Conservation (phyloP, 768 basidiomycete genomes). For the Pulveroboletus sp. region DNA sequence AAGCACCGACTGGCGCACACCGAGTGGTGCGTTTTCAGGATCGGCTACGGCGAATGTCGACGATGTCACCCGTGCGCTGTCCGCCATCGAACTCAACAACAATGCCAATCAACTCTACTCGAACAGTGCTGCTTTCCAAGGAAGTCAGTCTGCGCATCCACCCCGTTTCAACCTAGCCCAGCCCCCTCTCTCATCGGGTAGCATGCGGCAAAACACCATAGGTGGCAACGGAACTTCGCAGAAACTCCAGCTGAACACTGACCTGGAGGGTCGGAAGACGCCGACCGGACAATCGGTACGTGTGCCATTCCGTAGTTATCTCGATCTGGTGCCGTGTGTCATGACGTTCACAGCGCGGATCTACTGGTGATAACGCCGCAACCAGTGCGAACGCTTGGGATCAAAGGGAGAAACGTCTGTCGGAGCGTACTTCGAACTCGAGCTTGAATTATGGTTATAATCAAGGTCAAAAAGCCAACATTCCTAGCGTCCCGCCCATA, state of each 20-base stretch:
- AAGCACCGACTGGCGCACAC: conserved; percentile 55
- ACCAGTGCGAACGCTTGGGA: conserved; percentile 53
- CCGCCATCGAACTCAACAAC: conserved; percentile 57
- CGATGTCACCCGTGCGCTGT: conserved; percentile 72
- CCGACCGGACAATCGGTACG: conserved; percentile 51
- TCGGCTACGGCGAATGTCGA: conserved; percentile 46
- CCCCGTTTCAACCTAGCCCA: conserved; percentile 61
- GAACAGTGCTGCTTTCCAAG: conserved; percentile 32
- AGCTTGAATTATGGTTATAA: conserved; percentile 64
- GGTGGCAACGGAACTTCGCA: conserved; percentile 37
- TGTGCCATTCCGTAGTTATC: conserved; percentile 39
- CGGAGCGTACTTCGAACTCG: conserved; percentile 60
- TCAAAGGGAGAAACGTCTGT: conserved; percentile 56
- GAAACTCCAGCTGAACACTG: conserved; percentile 57
- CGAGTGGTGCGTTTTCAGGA: conserved; percentile 33
- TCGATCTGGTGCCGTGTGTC: conserved; percentile 34
- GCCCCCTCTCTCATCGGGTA: conserved; percentile 40
- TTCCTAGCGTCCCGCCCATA: conserved; percentile 70
- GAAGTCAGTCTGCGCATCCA: conserved; percentile 55
- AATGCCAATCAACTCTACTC: conserved; percentile 29
- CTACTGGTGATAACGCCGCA: conserved; percentile 27
- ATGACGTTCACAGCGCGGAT: conserved; percentile 36
- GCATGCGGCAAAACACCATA: conserved; percentile 38
- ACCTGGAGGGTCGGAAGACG: conserved; percentile 65
- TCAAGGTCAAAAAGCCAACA: conserved; percentile 32